Conservation (phyloP, 768 basidiomycete genomes). For the Scleroderma bovista region DNA sequence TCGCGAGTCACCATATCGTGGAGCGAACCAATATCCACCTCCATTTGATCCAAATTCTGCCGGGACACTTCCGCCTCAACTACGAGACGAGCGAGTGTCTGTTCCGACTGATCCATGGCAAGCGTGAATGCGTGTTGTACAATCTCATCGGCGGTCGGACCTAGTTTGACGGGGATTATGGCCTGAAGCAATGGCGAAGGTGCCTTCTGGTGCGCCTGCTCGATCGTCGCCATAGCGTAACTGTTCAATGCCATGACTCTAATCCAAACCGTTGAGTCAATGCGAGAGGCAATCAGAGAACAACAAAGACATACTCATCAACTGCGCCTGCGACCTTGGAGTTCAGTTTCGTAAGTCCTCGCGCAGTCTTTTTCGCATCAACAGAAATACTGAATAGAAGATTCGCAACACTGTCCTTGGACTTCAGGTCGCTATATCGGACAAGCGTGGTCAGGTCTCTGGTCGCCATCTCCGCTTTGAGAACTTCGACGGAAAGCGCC, state of each 20-base stretch:
- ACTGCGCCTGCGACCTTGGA: conserved; percentile 70
- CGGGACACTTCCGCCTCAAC: conserved; percentile 61
- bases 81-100: conserved; percentile 48
- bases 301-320: conserved; percentile 49
- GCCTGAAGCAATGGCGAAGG: conserved; percentile 27
- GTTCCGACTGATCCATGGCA: conserved; percentile 56
- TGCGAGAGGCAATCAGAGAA: not conserved
- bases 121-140: conserved; percentile 51
- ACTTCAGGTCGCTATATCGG: conserved; percentile 54
- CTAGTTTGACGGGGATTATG: conserved; percentile 36
- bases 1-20: conserved; percentile 60
- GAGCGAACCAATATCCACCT: conserved; percentile 51
- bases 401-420: conserved; percentile 51
- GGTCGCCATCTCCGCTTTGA: conserved; percentile 76
- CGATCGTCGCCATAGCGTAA: conserved; percentile 58
- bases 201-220: conserved; percentile 25
- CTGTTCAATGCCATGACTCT: conserved; percentile 75
- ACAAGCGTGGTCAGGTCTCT: conserved; percentile 61
- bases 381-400: conserved; percentile 48
- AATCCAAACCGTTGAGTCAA: conserved; percentile 3
- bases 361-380: conserved; percentile 56
- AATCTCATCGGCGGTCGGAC: conserved; percentile 36
- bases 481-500: conserved; percentile 58
- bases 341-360: conserved; percentile 55
- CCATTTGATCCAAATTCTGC: conserved; percentile 53